Base-by-base conservation (phyloP, 306 rosid species). In the Amphicarpaea edgeworthii region DNA sequence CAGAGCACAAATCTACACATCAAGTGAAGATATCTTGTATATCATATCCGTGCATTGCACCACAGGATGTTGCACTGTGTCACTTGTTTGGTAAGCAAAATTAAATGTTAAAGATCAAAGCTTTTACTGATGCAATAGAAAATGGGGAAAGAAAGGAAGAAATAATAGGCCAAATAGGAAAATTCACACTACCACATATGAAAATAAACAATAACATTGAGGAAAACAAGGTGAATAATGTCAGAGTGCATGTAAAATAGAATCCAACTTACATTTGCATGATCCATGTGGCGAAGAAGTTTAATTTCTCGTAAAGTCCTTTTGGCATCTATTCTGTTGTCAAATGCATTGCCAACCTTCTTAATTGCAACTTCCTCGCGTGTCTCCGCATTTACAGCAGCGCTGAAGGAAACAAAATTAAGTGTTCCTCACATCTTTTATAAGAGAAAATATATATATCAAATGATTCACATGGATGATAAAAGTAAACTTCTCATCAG, bases 271-370 rank as follows among this genome's bases (percentile, higher is more conserved):
- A 93, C 98, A 89, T 93, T 93, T 78, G 90, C 97, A 83, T 91
- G 98, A 82, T 88, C 93, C 98, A 93, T 87, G 84, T 93, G 98
- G 42, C 78, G 93, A 72, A 93, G 98, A 82, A 93, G 96, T 83
- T 93, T 93, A 53, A 93, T 93, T 88, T 93, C 98, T 20, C 98
- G 93, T 43, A 93, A 81, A 76, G 93, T 93, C 90, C 98, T 88
- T 80, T 93, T 93, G 77, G 97, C 97, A 72, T 93, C 97, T 72
- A 93, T 91, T 84, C 93, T 87, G 87, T 93, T 93, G 87, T 93
- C 98, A 83, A 93, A 93, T 81, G 98, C 97, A 82, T 93, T 93
- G 43, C 98, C 98, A 80, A 93, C 80, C 93, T 93, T 93, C 97
- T 93, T 93, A 82, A 93, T 93, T 66, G 98, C 98, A 73, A 93